Evolutionary conservation across 2,329 filamentous ascomycete species (phyloP), one percentile per base, ranked within the genome.

Genomic region (Teratosphaeria nubilosa): DNA sequence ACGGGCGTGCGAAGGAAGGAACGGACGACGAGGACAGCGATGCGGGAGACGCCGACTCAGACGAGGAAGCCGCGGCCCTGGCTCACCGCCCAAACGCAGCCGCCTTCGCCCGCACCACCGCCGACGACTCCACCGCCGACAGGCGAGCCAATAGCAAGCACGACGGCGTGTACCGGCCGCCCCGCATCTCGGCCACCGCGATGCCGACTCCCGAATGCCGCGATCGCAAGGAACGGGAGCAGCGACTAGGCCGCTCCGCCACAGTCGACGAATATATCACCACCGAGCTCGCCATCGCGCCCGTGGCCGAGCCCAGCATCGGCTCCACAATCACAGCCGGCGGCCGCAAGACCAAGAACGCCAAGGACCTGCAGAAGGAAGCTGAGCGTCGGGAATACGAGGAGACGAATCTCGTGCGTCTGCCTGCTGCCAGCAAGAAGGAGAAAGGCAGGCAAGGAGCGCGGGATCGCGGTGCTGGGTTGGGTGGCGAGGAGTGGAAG

Each of bases 401-500:
- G 77, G 94, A 99, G 76, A 82, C 80, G 65, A 95, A 99, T 76
- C 92, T 96, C 69, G 84, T 90, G 16, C 88, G 94, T 65, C 77
- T 99, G 67, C 91, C 92, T 13, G 86, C 85, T 67, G 83, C 88
- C 73, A 88, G 85, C 75, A 97, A 96, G 80, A 96, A 95, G 76
- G 91, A 96, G 5, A 57, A 55, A 27, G 81, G 84, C 53, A 86
- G 88, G 77, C 84, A 82, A 70, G 76, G 77, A 31, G 77, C 71
- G 51, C 71, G 73, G 37, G 70, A 73, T 34, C 67, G 68, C 58
- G 74, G 78, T 70, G 76, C 67, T 75, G 85, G 79, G 73, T 96
- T 88, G 75, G 92, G 92, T 61, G 94, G 94, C 55, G 94, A 97
- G 75, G 94, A 97, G 70, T 97, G 91, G 90, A 83, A 86, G 63